phyloP scores from a whole-genome alignment of 805 yeast genomes.

The Starmera dryadoides region DNA sequence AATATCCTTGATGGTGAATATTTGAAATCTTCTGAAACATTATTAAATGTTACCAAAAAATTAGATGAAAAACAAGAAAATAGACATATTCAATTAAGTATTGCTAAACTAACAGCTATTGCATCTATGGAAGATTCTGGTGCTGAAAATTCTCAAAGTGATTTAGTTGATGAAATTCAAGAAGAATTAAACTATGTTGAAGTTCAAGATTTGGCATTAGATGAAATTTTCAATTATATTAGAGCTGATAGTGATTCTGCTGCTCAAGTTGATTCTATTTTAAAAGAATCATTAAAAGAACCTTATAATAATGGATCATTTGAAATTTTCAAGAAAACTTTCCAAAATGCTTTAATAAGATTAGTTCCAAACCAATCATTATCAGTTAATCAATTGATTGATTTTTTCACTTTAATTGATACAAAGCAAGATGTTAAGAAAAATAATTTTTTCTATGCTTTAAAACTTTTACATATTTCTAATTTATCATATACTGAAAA shows the following conservation, averaged over 20 bases:
- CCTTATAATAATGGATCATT: slow-evolving; percentile 12
- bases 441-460: slow-evolving; percentile 35
- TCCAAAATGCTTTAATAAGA: slow-evolving; percentile 19
- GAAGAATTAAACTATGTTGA: slow-evolving; percentile 39
- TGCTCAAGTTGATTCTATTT: slow-evolving; percentile 16
- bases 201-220: slow-evolving; percentile 36
- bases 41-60: slow-evolving; percentile 35
- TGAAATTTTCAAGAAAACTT: slow-evolving; percentile 16
- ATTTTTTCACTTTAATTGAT: slow-evolving; percentile 40
- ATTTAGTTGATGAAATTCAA: slow-evolving; percentile 38
- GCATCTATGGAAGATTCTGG: slow-evolving; percentile 24
- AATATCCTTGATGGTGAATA: slow-evolving; percentile 47
- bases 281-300: slow-evolving; percentile 16
- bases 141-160: slow-evolving; percentile 13
- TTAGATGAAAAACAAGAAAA: slow-evolving; percentile 35
- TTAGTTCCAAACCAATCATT: slow-evolving; percentile 34
- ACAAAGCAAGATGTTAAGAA: slow-evolving; percentile 21
- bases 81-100: slow-evolving; percentile 51
- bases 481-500: slow-evolving; percentile 22
- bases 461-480: slow-evolving; percentile 40
- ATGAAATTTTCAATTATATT: slow-evolving; percentile 20
- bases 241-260: slow-evolving; percentile 23
- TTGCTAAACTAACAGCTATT: slow-evolving; percentile 63
- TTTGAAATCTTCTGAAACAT: slow-evolving; percentile 38
- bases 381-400: slow-evolving; percentile 38